These are phyloP conservation scores for Beauveria asiatica DNA, from an alignment of 2,329 filamentous ascomycete genomes.

Conservation along the genomic window DNA sequence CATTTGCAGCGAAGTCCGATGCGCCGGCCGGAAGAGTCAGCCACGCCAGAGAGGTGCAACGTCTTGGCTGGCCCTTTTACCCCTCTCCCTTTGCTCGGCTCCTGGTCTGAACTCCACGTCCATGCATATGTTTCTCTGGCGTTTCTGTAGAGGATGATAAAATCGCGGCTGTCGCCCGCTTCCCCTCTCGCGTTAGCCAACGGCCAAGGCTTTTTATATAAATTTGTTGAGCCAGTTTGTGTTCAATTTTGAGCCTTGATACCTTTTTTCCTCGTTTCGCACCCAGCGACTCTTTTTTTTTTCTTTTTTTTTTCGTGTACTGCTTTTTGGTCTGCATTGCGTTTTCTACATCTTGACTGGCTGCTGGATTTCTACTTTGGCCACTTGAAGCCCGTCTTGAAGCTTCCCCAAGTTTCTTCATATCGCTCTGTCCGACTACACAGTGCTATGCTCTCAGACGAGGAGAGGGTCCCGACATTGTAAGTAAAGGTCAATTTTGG, in stretches of 20 bases:
- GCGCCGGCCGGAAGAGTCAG: not conserved
- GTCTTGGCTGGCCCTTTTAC: not conserved
- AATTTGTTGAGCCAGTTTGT: not conserved
- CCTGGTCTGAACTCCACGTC: slow-evolving; percentile 2
- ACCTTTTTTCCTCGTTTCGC: not conserved
- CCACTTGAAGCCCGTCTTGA: not conserved
- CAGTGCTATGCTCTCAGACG: no score
- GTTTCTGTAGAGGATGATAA: not conserved
- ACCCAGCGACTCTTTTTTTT: not conserved
- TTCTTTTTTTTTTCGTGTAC: not conserved
- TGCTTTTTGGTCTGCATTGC: not conserved
- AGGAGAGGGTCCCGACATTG: not conserved
- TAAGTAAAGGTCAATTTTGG: not conserved
- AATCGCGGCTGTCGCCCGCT: not conserved
- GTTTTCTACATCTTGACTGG: not conserved
- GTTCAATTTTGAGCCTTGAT: not conserved
- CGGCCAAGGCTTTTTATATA: not conserved
- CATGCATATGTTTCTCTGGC: slow-evolving; percentile 4
- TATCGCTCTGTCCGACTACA: not conserved
- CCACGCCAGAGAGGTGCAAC: not conserved
- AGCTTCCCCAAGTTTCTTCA: not conserved
- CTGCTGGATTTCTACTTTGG: not conserved
- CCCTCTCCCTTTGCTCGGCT: not conserved
- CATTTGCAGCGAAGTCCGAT: not conserved
- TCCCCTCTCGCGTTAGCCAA: not conserved